Evolutionary conservation across 768 basidiomycete genomes (phyloP), one percentile per base, ranked within the genome.

Genomic region (Tricholomella constricta): DNA sequence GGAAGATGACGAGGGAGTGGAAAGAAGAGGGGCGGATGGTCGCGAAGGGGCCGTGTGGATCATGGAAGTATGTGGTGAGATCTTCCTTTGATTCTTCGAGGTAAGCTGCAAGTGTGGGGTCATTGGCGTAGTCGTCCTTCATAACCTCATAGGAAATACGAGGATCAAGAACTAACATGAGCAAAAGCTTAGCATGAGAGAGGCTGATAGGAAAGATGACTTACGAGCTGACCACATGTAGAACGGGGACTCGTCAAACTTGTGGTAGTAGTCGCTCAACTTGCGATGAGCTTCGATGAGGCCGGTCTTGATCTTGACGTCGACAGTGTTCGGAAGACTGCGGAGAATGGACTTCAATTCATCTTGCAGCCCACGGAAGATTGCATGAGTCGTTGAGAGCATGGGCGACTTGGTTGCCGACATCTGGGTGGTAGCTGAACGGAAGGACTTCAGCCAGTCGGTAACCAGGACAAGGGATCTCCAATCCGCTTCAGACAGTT

Each of bases 331-430:
- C 12, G 69, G 63, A 12, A 72, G 65, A 3, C 41, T 20, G 6
- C 6, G n/a, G 10, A 72, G 4, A 8, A 64, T 58, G 1, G 34
- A 34, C 1, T 38, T 10, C 17, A 74, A 26, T 9, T 69, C 40
- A 0, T 68, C 61, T 57, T 74, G 71, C 6, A 75, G 65, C 2
- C 66, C 66, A 1, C 64, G 51, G 40, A 72, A 73, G 14, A 72
- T 57, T 0, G 70, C 68, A 55, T 71, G 69, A 0, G 59, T 59
- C 0, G 64, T 64, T 3, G 69, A 74, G 0, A 73, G 55, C 62
- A 69, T 74, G 0, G 71, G 60, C 2, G 48, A 11, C 50, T 69
- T 69, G 0, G 70, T 74, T 14, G 55, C 20, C 0, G 70, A 74
- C 72, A 74, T 74, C 17, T 69, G 45, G 0, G 62, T 63, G 22